Percentiles rank a stretch among this genome's conserved stretches.
Conservation (phyloP, 108 stramenopile species). For the Pelagomonas calceolata region DNA sequence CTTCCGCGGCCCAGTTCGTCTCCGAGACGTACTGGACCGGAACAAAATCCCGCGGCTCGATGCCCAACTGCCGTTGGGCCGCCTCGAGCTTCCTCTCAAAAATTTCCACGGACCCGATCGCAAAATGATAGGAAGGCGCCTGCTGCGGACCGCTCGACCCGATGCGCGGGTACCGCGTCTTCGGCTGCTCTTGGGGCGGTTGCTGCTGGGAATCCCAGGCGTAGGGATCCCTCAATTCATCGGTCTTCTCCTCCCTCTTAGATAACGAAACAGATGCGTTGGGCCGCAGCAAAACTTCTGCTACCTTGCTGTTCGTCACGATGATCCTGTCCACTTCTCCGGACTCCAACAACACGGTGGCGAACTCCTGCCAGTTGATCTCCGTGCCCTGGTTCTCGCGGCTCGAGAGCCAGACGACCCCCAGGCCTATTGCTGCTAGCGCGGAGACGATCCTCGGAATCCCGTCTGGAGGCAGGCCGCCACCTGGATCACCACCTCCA, state of each 20-base stretch:
- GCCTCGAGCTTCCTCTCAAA: conserved; percentile 90
- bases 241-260: neutral
- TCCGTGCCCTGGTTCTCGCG: neutral
- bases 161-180: conserved; percentile 1
- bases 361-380: conserved; percentile 2
- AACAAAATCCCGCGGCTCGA: conserved; percentile 69
- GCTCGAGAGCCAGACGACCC: neutral
- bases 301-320: conserved; percentile 73
- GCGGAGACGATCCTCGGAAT: neutral
- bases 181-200: conserved; percentile 12
- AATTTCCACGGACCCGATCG: conserved; percentile 87
- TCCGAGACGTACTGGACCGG: conserved; percentile 87
- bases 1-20: conserved; percentile 65
- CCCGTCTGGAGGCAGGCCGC: neutral
- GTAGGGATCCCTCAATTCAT: neutral
- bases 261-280: conserved; percentile 6
- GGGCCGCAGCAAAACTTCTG: conserved; percentile 56
- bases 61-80: conserved; percentile 71
- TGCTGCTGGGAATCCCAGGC: neutral
- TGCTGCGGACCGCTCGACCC: neutral
- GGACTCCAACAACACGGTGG: conserved; percentile 41
- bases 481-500: neutral
- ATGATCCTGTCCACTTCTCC: conserved; percentile 78
- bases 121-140: conserved; percentile 69
- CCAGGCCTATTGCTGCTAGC: neutral